Evolutionary conservation across 208 protist species (phyloP).

Genomic region (Porcisia hertigi): DNA sequence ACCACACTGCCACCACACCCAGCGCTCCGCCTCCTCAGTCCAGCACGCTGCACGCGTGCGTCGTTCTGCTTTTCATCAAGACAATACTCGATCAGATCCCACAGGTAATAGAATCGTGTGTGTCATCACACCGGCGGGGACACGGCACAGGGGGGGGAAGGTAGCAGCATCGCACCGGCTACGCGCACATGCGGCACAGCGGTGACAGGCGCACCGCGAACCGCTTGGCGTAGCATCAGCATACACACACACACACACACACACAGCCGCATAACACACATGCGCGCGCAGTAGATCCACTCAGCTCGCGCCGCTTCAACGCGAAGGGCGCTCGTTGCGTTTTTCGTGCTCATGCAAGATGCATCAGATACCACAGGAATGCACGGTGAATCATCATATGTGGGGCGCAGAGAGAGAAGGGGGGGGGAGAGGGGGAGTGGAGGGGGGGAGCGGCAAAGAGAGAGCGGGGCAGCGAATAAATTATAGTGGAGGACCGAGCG

Average conservation of each 20-base stretch:
- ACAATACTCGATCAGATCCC: no score
- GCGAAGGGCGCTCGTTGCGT: slow-evolving; percentile 46
- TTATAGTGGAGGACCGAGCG: no score
- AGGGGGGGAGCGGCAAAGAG: neutral
- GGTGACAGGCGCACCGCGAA: neutral
- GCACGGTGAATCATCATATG: slow-evolving; percentile 37
- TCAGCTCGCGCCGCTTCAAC: slow-evolving; percentile 24
- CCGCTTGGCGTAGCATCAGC: neutral
- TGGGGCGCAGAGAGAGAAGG: neutral
- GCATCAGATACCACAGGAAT: slow-evolving; percentile 87
- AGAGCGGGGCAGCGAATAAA: no score
- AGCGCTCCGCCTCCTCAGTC: no score
- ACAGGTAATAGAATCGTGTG: no score
- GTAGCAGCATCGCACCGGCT: neutral
- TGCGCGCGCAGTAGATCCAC: neutral
- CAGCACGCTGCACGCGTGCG: no score
- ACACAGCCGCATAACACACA: neutral
- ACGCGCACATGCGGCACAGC: slow-evolving; percentile 3
- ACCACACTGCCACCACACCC: no score
- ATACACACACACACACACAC: slow-evolving; percentile 1
- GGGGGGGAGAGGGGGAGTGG: neutral
- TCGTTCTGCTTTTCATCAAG: no score
- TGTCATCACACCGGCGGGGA: neutral
- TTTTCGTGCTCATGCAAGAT: slow-evolving; percentile 40
- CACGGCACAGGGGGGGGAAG: neutral